Evolutionary conservation across 768 basidiomycete species (phyloP), one percentile per base, ranked within the genome.

Genomic region (Phylloporus sp.): DNA sequence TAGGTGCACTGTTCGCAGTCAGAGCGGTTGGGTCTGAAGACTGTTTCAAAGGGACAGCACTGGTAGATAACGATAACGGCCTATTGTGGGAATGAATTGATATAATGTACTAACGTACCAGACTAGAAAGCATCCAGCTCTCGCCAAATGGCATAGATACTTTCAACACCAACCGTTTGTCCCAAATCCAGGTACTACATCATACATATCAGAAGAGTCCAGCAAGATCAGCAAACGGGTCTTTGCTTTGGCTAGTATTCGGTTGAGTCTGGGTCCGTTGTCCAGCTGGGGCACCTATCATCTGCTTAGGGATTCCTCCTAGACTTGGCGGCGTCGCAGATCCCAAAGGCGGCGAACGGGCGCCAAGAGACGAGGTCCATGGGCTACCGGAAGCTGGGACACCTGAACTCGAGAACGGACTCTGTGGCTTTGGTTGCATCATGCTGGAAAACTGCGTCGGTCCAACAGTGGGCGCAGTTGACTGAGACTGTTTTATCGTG

Each of bases 211-310:
- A 92, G 66, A 92, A 91, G 49, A 92, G 69, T 18, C 85, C 85
- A 3, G 78, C 88, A 31, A 92, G 74, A 70, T 92, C 90, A 6
- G 88, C 88, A 61, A 92, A 92, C 36, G 91, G 90, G 67, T 92
- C 90, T 65, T 88, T 92, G 50, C 71, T 74, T 59, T 56, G 71
- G 41, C 52, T 47, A 27, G 66, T 45, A 5, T 59, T 45, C 6
- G 66, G 59, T 40, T 56, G 69, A 16, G 53, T 47, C 47, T 62
- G 66, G 35, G 58, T 55, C 24, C 55, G 62, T 44, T 62, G 63
- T 28, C 57, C 59, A n/a, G 35, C 32, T 2, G 55, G 18, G 5
- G 54, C 22, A 8, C 49, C 41, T 13, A 42, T 39, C 18, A 28
- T 50, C 39, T 53, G 59, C 12, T 20, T 16, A 15, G 38, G 44